Evolutionary conservation across 2,329 filamentous ascomycete species (phyloP), one percentile per base, ranked within the genome.

Genomic region (Domatiomyces catenatus): DNA sequence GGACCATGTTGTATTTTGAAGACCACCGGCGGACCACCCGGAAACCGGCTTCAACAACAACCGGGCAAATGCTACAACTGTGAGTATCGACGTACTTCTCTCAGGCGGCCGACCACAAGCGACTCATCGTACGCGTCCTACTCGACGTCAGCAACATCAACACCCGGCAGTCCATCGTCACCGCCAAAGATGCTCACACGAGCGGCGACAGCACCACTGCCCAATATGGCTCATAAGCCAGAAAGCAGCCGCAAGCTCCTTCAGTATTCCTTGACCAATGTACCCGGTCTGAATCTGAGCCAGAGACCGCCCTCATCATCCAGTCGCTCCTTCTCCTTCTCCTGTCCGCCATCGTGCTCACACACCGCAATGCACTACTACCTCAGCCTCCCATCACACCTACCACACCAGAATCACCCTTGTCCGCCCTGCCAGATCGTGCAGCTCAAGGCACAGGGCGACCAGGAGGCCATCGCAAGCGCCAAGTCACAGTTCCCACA

Each of bases 1-100:
- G 54, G 47, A 26, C 58, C 58, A 20, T 60, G 58, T 42, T 51
- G 54, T 1, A n/a, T 56, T 5, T 36, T 60, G 47, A 60, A 58
- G 50, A 58, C 54, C 5, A 56, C 52, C 6, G 17, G 45, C 15
- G 32, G 32, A 39, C 15, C 32, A 39, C 15, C 32, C 10, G 56
- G 56, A 17, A 48, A 54, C 18, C 56, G 53, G 44, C 54, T 60
- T 5, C 58, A 57, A 24, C 58, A 59, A 50, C 58, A 60, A 48
- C 58, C 58, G 8, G 56, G 55, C 47, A 56, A 56, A 54, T 60
- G 58, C 51, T 60, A 56, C 52, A 60, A 58, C 36, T 60, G 58
- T 50, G 55, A 60, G 47, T 54, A 53, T 19, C 47, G 48, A 42
- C 42, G 48, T 24, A 48, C 47, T 19, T 54, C 50, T 8, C 28